Conservation (phyloP, 73 alveolate species). For the Paramecium biaurelia region DNA sequence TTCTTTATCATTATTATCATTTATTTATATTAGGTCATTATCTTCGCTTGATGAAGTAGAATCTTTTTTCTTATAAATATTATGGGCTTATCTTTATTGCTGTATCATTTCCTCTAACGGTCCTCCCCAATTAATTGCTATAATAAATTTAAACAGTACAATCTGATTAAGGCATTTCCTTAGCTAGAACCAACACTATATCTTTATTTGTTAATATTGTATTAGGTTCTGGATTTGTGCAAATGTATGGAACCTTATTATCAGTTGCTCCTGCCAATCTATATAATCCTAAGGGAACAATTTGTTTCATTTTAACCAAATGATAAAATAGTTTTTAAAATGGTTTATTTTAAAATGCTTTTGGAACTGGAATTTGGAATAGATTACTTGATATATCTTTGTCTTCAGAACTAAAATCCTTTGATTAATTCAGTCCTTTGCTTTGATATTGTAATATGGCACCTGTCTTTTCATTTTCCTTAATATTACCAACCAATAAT, state of each 20-base stretch:
- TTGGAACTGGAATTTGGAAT: slow-evolving; percentile 72
- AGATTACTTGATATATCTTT: slow-evolving; percentile 67
- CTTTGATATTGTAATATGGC: neutral
- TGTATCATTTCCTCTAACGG: slow-evolving; percentile 40
- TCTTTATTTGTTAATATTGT: slow-evolving; percentile 81
- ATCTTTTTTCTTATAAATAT: neutral
- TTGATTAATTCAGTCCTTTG: neutral
- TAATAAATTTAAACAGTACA: neutral
- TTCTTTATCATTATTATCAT: slow-evolving; percentile 53
- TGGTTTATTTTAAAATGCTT: slow-evolving; percentile 56
- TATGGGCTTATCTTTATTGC: neutral
- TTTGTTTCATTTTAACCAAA: slow-evolving; percentile 60
- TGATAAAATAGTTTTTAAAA: slow-evolving; percentile 70
- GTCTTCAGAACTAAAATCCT: neutral
- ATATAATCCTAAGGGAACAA: slow-evolving; percentile 81
- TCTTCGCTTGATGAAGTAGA: slow-evolving; percentile 50
- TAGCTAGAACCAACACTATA: slow-evolving; percentile 84
- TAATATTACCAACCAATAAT: slow-evolving; percentile 86
- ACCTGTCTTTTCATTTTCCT: neutral
- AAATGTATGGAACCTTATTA: slow-evolving; percentile 84
- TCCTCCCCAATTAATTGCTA: slow-evolving; percentile 60
- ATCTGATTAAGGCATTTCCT: slow-evolving; percentile 71
- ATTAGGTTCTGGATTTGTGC: slow-evolving; percentile 89
- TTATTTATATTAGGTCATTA: slow-evolving; percentile 25
- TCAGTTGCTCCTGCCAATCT: slow-evolving; percentile 66